Evolutionary conservation across 306 rosid genomes (phyloP), one percentile per base, ranked within the genome.

Genomic region (Quercus agrifolia): DNA sequence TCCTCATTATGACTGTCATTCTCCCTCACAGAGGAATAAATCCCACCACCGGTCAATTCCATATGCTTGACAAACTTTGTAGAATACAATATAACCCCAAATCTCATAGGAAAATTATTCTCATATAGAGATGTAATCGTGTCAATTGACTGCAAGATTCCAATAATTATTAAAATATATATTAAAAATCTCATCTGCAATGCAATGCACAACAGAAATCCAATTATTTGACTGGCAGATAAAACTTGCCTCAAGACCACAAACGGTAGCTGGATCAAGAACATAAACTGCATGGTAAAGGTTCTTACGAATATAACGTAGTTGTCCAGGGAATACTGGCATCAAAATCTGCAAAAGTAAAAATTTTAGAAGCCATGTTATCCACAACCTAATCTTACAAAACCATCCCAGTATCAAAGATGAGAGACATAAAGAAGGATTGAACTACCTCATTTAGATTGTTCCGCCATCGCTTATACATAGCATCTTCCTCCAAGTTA

Each of bases 281-380:
- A 90, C 91, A 85, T 81, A 88, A 84, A 93, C 89, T 38, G 97
- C 96, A 88, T 95, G 94, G 86, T 88, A 95, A 78, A 95, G 91
- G 86, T 95, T 95, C 89, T 93, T 95, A 70, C 99, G 99, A 64
- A 95, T 90, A 71, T 93, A 90, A 5, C 99, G 98, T 73, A 90
- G 87, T 83, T 95, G 99, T 80, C 99, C 99, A 5, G 98, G 99
- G 87, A 90, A 95, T 71, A 88, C 97, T 31, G 99, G 98, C 99
- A 91, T 95, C 96, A 93, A 87, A 81, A 95, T 88, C 99, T 95
- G 79, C 82, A 31, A 51, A n/a, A 52, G 44, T 19, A 54, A 2
- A 78, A 9, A 38, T 20, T 58, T 73, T 21, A 35, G 57, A 59
- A 14, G 46, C 23, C 11, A 49, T 31, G 18, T 74, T 62, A 25